phyloP scores from a whole-genome alignment of 1,284 basidiomycete genomes.

The Cerioporus squamosus region DNA sequence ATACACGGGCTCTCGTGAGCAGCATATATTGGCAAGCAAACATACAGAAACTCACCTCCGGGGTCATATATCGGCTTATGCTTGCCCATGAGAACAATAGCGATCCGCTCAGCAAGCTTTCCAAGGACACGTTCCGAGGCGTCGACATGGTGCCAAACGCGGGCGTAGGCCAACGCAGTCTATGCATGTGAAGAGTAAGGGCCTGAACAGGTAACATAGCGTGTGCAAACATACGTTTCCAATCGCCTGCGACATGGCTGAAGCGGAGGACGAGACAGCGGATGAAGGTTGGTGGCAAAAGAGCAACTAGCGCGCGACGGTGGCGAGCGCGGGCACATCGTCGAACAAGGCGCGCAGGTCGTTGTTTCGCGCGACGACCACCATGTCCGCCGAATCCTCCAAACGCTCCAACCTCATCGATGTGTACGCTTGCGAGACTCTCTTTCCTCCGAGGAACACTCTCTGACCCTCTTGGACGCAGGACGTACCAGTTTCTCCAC shows the following conservation, averaged over 20 bases:
- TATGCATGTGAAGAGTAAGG: conserved; percentile 37
- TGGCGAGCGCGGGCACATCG: conserved; percentile 6
- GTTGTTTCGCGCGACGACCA: conserved; percentile 23
- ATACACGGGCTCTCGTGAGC: not conserved
- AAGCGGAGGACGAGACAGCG: not conserved
- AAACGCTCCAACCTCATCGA: conserved; percentile 59
- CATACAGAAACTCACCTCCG: conserved; percentile 58
- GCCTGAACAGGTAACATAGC: not conserved
- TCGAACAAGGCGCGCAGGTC: conserved; percentile 21
- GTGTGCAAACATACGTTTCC: conserved; percentile 62
- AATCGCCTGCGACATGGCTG: conserved; percentile 63
- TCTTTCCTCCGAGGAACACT: not conserved
- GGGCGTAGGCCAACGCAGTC: conserved; percentile 92
- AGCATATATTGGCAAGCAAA: not conserved
- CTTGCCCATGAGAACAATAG: conserved; percentile 97
- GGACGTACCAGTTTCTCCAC: conserved; percentile 71
- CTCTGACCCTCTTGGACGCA: conserved; percentile 30
- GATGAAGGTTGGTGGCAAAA: conserved; percentile 18
- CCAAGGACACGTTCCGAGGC: conserved; percentile 91
- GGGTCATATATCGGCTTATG: conserved; percentile 98
- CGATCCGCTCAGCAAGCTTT: conserved; percentile 92
- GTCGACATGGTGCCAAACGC: conserved; percentile 96
- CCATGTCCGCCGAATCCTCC: conserved; percentile 48
- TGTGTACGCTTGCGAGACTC: conserved; percentile 45
- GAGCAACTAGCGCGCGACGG: not conserved